Percentiles rank a stretch among this genome's conserved stretches.
Evolutionary conservation across 2,329 filamentous ascomycete genomes (phyloP).

Genomic region (Monosporascus sp.): DNA sequence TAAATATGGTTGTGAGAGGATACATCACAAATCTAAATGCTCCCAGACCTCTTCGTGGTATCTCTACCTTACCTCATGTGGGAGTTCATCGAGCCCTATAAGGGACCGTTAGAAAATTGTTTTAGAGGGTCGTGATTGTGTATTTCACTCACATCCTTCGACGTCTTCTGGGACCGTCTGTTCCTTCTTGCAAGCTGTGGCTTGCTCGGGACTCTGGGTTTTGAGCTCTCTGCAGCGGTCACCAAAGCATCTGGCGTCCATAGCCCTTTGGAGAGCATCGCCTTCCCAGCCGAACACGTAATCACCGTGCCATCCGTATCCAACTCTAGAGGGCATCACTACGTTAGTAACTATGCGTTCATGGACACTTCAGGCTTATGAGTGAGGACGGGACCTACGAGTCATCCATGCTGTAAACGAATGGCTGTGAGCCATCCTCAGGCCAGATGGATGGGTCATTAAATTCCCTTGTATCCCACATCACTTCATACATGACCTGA

Average conservation of each 20-base stretch:
- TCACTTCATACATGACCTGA: conserved; percentile 33
- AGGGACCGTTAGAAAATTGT: neutral
- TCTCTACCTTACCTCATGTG: neutral
- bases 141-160: conserved; percentile 13
- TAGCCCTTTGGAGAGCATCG: conserved; percentile 26
- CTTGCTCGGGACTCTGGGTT: conserved; percentile 16
- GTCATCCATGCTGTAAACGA: conserved; percentile 20
- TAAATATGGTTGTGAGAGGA: too few species aligned
- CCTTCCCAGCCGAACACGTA: conserved; percentile 32
- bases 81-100: neutral
- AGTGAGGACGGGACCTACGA: neutral
- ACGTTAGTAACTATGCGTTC: neutral
- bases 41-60: neutral
- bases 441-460: conserved; percentile 23
- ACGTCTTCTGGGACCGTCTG: conserved; percentile 16
- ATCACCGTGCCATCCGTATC: conserved; percentile 29
- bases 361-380: neutral
- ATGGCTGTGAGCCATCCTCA: conserved; percentile 22
- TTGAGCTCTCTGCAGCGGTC: conserved; percentile 17
- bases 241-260: conserved; percentile 26
- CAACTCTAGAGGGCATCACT: conserved; percentile 9
- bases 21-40: neutral
- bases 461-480: conserved; percentile 28
- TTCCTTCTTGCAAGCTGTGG: conserved; percentile 19
- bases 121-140: neutral